phyloP scores from a whole-genome alignment of 768 basidiomycete species.

The Lentinula boryana region DNA sequence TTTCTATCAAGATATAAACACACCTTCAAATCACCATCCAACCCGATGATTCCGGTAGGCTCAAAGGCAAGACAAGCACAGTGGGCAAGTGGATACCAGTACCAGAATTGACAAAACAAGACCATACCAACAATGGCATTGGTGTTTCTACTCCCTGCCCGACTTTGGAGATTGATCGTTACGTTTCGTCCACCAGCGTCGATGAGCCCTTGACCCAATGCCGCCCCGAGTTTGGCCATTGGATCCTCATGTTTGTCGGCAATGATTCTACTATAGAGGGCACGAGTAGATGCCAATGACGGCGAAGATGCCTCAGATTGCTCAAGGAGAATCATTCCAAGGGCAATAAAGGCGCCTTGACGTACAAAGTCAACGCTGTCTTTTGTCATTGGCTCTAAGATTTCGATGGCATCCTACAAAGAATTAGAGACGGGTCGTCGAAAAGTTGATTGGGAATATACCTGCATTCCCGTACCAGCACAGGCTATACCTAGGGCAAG shows the following conservation, averaged over 20 bases:
- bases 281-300: constrained; percentile 72
- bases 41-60: constrained; percentile 91
- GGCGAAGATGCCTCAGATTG: constrained; percentile 90
- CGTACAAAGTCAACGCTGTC: constrained; percentile 98
- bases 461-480: constrained; percentile 93
- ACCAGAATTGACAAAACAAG: constrained; percentile 99
- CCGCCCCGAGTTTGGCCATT: constrained; percentile 97
- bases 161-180: constrained; percentile 89
- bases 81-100: constrained; percentile 98
- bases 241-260: constrained; percentile 98
- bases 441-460: constrained; percentile 23
- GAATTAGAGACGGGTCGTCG: not conserved
- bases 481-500: constrained; percentile 96
- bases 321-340: constrained; percentile 96
- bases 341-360: constrained; percentile 92
- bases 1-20: constrained; percentile 10
- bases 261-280: constrained; percentile 86
- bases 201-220: constrained; percentile 92
- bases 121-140: constrained; percentile 97
- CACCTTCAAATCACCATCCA: constrained; percentile 83
- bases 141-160: constrained; percentile 89
- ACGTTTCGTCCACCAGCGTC: constrained; percentile 97
- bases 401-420: constrained; percentile 85
- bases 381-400: constrained; percentile 97
- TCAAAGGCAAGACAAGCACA: constrained; percentile 90